phyloP scores from a whole-genome alignment of 1,284 basidiomycete genomes.

The Tilletia walkeri region DNA sequence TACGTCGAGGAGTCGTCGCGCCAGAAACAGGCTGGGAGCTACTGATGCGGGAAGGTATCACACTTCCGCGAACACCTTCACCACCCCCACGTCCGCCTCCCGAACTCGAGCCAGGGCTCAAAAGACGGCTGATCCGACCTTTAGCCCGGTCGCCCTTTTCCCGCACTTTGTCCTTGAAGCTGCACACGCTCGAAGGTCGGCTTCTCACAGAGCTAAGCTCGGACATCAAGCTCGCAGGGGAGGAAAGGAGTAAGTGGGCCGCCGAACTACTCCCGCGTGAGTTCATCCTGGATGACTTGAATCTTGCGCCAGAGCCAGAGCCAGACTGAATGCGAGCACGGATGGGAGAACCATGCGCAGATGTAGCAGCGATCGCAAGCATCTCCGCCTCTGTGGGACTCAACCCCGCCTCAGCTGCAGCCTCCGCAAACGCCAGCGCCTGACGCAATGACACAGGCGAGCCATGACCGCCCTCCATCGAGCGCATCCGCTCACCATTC shows the following conservation, averaged over 20 bases:
- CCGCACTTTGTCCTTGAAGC: not conserved
- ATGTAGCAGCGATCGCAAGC: not conserved
- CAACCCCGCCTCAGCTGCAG: not conserved
- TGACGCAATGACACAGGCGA: not conserved
- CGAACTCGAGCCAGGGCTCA: not conserved
- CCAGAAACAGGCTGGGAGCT: not conserved
- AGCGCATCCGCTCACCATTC: too few relatives aligned
- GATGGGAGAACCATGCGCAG: not conserved
- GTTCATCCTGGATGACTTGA: too few relatives aligned
- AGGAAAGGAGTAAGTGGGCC: not conserved
- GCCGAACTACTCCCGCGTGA: too few relatives aligned
- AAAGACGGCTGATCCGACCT: not conserved
- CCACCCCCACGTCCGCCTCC: not conserved
- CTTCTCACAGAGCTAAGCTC: not conserved
- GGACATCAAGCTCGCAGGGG: not conserved
- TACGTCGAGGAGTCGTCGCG: not conserved
- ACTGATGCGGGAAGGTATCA: not conserved
- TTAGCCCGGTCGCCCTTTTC: constrained; percentile 3
- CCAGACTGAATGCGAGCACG: not conserved
- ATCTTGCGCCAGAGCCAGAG: not conserved
- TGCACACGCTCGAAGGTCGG: not conserved
- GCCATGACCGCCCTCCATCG: not conserved
- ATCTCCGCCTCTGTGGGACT: constrained; percentile 5
- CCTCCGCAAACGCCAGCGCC: constrained; percentile 2
- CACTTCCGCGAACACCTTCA: not conserved